These are phyloP conservation scores for Penicillium paneum DNA, from an alignment of 2,329 filamentous ascomycete genomes.

Conservation along the genomic window DNA sequence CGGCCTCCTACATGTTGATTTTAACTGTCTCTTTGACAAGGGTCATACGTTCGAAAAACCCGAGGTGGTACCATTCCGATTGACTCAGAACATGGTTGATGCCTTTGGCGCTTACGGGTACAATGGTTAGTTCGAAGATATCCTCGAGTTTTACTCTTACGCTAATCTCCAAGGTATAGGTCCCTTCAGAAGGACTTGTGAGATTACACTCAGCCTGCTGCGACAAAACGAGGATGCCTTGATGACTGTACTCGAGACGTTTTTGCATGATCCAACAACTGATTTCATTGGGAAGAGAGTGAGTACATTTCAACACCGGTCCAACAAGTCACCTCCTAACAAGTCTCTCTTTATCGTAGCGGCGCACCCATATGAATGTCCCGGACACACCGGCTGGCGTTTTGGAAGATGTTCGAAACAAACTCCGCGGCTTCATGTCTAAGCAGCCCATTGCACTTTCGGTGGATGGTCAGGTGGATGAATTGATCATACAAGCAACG, in stretches of 20 bases:
- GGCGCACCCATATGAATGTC: conserved; percentile 51
- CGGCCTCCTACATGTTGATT: conserved; percentile 95
- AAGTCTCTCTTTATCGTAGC: conserved; percentile 33
- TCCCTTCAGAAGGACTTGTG: conserved; percentile 84
- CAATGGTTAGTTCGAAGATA: conserved; percentile 54
- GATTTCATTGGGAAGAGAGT: conserved; percentile 78
- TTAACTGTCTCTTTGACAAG: conserved; percentile 99
- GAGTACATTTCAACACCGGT: conserved; percentile 7
- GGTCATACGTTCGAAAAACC: conserved; percentile 92
- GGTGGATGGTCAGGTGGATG: conserved; percentile 96
- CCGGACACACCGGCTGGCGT: conserved; percentile 74
- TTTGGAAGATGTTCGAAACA: conserved; percentile 81
- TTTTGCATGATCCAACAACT: conserved; percentile 92
- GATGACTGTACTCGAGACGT: conserved; percentile 96
- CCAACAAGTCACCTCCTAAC: background rate
- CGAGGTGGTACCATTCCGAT: conserved; percentile 88
- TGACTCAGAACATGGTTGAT: conserved; percentile 98
- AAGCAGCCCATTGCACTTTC: conserved; percentile 89
- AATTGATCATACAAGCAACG: conserved; percentile 82
- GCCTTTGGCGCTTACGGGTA: conserved; percentile 95
- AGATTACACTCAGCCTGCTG: conserved; percentile 79
- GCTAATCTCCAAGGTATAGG: conserved; percentile 39
- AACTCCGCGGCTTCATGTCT: conserved; percentile 77
- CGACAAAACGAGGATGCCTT: conserved; percentile 92
- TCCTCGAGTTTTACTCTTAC: background rate